phyloP scores from a whole-genome alignment of 2,329 filamentous ascomycete genomes.

The Microdochium nivale region DNA sequence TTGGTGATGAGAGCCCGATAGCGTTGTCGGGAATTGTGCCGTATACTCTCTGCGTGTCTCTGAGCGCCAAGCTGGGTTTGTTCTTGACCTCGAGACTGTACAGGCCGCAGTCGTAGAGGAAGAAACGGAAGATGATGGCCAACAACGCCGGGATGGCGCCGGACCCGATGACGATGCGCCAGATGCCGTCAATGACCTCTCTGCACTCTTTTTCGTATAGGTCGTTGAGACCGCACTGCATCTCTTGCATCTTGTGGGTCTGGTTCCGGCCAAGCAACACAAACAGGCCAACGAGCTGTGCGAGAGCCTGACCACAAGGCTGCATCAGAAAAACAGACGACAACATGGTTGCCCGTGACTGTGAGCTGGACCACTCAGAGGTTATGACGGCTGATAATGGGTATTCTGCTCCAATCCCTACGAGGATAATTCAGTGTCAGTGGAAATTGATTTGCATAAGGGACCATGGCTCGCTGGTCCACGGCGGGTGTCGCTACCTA shows the following conservation, averaged over 20 bases:
- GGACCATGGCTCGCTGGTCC: background rate
- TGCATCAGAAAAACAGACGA: constrained; percentile 63
- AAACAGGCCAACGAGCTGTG: constrained; percentile 51
- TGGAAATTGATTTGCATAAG: background rate
- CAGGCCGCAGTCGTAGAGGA: constrained; percentile 56
- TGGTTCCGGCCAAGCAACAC: constrained; percentile 34
- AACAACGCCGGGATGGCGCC: constrained; percentile 55
- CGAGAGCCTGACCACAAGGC: constrained; percentile 56
- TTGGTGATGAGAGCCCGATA: constrained; percentile 22
- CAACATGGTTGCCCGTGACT: constrained; percentile 59
- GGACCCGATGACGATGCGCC: constrained; percentile 59
- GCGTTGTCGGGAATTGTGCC: constrained; percentile 25
- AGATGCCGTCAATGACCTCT: constrained; percentile 48
- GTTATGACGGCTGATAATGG: constrained; percentile 60
- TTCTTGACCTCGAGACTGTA: constrained; percentile 58
- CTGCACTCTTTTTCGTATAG: constrained; percentile 35
- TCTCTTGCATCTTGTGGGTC: constrained; percentile 29
- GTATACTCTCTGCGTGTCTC: constrained; percentile 52
- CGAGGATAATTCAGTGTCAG: background rate
- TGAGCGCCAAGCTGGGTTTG: constrained; percentile 48
- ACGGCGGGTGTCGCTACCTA: constrained; percentile 23
- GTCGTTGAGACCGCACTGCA: constrained; percentile 38
- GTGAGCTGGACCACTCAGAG: constrained; percentile 55
- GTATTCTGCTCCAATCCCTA: constrained; percentile 60
- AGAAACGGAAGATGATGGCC: constrained; percentile 58